A percentile compares a stretch with the other conserved stretches of the same genome.
phyloP scores from a whole-genome alignment of 768 basidiomycete species.

The Amanita pseudoporphyria region DNA sequence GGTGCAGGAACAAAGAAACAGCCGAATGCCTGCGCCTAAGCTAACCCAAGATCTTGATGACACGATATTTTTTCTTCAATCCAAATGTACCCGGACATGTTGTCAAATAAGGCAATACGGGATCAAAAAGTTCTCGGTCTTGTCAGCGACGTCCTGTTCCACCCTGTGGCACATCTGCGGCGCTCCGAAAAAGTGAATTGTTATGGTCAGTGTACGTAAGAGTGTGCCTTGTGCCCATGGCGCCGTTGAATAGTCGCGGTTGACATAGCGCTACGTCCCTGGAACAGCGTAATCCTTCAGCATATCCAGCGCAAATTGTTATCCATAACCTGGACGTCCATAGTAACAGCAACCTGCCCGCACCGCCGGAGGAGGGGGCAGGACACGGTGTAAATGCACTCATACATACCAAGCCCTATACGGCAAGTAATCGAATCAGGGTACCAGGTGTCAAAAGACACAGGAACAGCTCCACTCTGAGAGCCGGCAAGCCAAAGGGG shows the following conservation, averaged over 20 bases:
- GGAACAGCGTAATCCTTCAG: neutral
- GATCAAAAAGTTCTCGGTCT: neutral
- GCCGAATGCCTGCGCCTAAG: neutral
- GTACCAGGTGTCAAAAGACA: too few species aligned
- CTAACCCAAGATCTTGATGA: neutral
- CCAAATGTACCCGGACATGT: too few species aligned
- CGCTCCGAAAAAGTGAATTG: neutral
- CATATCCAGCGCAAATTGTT: too few species aligned
- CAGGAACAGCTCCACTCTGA: conserved; percentile 4
- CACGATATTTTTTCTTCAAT: neutral
- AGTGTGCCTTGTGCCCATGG: neutral
- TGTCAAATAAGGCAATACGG: neutral
- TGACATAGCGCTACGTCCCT: neutral
- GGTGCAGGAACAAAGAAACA: conserved; percentile 6
- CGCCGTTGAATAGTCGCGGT: neutral
- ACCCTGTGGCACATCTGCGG: neutral
- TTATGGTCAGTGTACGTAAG: neutral
- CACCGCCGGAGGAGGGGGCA: too few species aligned
- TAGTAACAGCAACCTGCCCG: too few species aligned
- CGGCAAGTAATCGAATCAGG: too few species aligned
- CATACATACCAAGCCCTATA: too few species aligned
- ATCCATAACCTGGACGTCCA: too few species aligned
- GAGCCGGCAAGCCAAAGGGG: neutral
- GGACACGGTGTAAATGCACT: too few species aligned
- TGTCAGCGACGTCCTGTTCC: conserved; percentile 1